A percentile compares a stretch with the other conserved stretches of the same genome.
Conservation (phyloP, 1,139 yeast species). For the Candida gigantensis region DNA sequence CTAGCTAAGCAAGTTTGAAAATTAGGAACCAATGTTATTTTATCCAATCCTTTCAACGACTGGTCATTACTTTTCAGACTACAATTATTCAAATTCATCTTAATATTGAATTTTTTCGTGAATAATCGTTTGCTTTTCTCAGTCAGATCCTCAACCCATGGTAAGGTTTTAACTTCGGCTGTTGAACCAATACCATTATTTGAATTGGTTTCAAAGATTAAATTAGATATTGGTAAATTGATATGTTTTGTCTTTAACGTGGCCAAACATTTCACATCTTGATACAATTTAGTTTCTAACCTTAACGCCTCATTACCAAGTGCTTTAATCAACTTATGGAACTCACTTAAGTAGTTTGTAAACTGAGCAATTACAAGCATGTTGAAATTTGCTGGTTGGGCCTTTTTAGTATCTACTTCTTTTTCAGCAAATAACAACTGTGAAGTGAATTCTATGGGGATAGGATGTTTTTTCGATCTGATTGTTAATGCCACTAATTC, state of each 20-base stretch:
- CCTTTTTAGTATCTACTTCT: constrained; percentile 20
- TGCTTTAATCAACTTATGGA: constrained; percentile 32
- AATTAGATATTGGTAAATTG: constrained; percentile 22
- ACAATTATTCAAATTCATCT: constrained; percentile 27
- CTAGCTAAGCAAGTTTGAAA: constrained; percentile 59
- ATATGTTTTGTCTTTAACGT: constrained; percentile 35
- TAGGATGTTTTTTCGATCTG: constrained; percentile 34
- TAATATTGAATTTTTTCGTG: constrained; percentile 30
- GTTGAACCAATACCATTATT: constrained; percentile 22
- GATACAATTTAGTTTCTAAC: constrained; percentile 38
- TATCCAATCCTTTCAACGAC: constrained; percentile 27
- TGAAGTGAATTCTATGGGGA: constrained; percentile 45
- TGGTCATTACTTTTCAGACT: constrained; percentile 27
- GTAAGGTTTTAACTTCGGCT: constrained; percentile 22
- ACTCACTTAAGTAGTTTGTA: constrained; percentile 27
- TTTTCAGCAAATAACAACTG: constrained; percentile 40
- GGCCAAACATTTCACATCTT: constrained; percentile 42
- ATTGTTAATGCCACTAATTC: constrained; percentile 42
- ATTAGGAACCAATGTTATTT: constrained; percentile 52
- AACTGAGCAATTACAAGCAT: constrained; percentile 33
- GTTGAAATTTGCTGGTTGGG: constrained; percentile 29
- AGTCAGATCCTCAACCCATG: constrained; percentile 26
- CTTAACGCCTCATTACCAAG: constrained; percentile 38
- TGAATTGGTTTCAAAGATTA: constrained; percentile 16
- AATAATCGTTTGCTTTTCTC: constrained; percentile 22